Base-by-base conservation (phyloP, 75 land plant species). In the Sequoiadendron giganteum region DNA sequence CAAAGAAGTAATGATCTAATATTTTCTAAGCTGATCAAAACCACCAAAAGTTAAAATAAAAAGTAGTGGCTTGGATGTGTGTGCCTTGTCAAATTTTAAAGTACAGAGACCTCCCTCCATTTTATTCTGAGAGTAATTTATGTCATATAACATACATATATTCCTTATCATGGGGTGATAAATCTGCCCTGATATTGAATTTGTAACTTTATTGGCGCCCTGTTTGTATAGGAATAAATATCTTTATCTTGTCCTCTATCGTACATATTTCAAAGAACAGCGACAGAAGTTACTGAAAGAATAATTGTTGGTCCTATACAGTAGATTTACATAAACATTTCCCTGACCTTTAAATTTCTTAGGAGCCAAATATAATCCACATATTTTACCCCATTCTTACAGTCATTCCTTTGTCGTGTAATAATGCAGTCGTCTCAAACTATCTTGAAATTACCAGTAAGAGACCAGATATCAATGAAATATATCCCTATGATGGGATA, bases 61-160 rank as follows among this genome's bases (percentile, higher is more conserved):
- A 65, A 65, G 70, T 65, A 65, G 70, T 65, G 70, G 70, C 70
- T 65, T 65, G 70, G 70, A 65, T 65, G 70, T 21, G 70, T 65
- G 70, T 65, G 70, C 70, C 70, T 21, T 8, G 9, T 65, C 70
- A 21, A 25, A 65, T 65, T 65, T 25, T 25, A 6, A 65, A 25
- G 70, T 65, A 65, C 70, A 65, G 0, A 25, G n/a, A 6, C 70
- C 70, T 65, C 70, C 70, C 70, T 5, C 70, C 21, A 13, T 7
- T n/a, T 65, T 25, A 65, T 65, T 65, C 70, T 25, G 6, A 65
- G n/a, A 18, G 8, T 21, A 65, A 65, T 65, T 65, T 65, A 65
- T 21, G 70, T 58, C 21, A 58, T 58, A 58, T 58, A 58, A 18
- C 61, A 25, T 65, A 65, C 70, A 65, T 65, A 21, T 65, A 65